These are phyloP conservation scores for Fusarium goolgardi DNA, from an alignment of 2,329 filamentous ascomycete genomes.

Conservation along the genomic window DNA sequence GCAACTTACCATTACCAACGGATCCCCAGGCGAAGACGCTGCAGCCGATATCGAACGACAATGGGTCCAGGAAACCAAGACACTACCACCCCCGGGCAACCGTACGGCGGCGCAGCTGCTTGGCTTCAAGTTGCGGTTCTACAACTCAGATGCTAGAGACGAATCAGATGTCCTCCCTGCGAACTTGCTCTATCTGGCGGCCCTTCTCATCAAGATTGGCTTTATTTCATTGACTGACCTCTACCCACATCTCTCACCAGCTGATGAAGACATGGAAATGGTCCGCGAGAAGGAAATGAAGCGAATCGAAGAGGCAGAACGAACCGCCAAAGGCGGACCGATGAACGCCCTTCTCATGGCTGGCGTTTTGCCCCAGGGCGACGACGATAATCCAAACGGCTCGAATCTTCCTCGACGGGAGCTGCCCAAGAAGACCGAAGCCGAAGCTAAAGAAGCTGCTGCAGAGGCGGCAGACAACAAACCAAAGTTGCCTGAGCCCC, in stretches of 20 bases:
- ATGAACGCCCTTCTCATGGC: constrained; percentile 89
- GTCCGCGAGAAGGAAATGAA: constrained; percentile 77
- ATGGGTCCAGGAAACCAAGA: constrained; percentile 86
- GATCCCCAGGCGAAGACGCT: constrained; percentile 55
- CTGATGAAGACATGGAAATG: constrained; percentile 83
- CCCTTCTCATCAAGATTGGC: constrained; percentile 94
- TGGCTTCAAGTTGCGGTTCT: constrained; percentile 97
- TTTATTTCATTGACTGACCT: constrained; percentile 93
- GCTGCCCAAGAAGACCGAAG: constrained; percentile 61
- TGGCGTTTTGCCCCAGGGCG: constrained; percentile 74
- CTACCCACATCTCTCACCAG: constrained; percentile 90
- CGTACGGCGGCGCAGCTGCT: constrained; percentile 92
- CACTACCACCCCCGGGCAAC: constrained; percentile 86
- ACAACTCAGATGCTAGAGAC: constrained; percentile 82
- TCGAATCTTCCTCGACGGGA: constrained; percentile 63
- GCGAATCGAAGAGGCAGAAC: constrained; percentile 83
- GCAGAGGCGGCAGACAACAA: constrained; percentile 61
- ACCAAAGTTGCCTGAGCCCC: constrained; percentile 73
- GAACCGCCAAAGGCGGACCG: constrained; percentile 73
- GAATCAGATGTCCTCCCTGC: constrained; percentile 83
- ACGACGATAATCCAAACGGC: constrained; percentile 74
- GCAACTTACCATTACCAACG: constrained; percentile 55
- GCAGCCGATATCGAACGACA: constrained; percentile 69
- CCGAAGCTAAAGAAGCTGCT: constrained; percentile 61
- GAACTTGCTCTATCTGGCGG: constrained; percentile 91